phyloP scores from a whole-genome alignment of 2,329 filamentous ascomycete genomes.

The Xylaria multiplex region DNA sequence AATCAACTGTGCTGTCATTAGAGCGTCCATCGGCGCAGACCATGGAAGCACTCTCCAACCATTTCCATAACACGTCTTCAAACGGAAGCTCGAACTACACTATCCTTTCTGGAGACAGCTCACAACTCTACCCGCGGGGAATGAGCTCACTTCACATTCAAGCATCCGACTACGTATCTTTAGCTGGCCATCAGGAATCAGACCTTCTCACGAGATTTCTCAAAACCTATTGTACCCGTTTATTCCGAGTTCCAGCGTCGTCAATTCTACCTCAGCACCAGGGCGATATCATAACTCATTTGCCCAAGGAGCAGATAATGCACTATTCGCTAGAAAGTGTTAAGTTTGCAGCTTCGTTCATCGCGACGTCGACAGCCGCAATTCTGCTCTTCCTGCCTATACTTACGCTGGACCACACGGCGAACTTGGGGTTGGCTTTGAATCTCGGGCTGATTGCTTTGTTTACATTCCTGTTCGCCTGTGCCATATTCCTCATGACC shows the following conservation, averaged over 20 bases:
- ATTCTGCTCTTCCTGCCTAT: conserved; percentile 2
- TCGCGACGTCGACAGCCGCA: not conserved
- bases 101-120: too few relatives aligned
- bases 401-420: too few relatives aligned
- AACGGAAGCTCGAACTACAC: not conserved
- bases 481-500: conserved; percentile 5
- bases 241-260: not conserved
- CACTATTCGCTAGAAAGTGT: conserved; percentile 1
- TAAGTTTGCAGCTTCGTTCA: not conserved
- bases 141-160: too few relatives aligned
- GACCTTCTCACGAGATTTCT: conserved; percentile 5
- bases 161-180: too few relatives aligned
- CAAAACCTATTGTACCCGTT: conserved; percentile 8
- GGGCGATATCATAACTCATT: not conserved
- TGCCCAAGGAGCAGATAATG: not conserved
- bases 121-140: too few relatives aligned
- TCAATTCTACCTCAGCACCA: not conserved
- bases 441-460: too few relatives aligned
- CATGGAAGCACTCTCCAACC: conserved; percentile 4
- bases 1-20: not conserved
- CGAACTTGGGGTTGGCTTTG: not conserved
- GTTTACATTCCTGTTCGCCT: conserved; percentile 1
- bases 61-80: not conserved
- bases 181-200: not conserved
- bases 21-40: conserved; percentile 1